Percentiles rank a stretch among this genome's conserved stretches.
Conservation (phyloP, 139 green algal genomes). For the Nannochloris sp. region DNA sequence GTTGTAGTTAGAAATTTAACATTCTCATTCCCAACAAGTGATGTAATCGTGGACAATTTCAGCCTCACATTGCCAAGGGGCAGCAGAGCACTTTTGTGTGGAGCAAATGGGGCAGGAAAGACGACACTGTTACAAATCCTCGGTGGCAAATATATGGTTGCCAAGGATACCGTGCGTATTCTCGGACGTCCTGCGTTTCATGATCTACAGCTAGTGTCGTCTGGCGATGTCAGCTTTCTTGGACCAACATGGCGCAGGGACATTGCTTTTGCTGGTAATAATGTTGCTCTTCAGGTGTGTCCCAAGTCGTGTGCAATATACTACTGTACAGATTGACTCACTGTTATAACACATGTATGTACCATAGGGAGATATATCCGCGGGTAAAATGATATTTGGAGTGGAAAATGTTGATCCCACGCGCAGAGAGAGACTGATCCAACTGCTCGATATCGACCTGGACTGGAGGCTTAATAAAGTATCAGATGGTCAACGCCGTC, state of each 20-base stretch:
- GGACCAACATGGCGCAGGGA: constrained; percentile 83
- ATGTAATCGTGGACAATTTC: constrained; percentile 22
- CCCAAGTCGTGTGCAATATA: constrained; percentile 19
- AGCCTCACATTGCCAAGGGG: constrained; percentile 59
- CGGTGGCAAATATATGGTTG: constrained; percentile 95
- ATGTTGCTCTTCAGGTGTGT: constrained; percentile 54
- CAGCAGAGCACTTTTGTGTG: constrained; percentile 76
- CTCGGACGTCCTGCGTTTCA: constrained; percentile 90
- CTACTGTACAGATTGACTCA: constrained; percentile 23
- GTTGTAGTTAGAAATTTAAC: constrained; percentile 22
- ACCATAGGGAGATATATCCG: constrained; percentile 66
- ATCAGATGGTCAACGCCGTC: constrained; percentile 86
- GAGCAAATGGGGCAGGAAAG: constrained; percentile 84
- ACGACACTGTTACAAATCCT: constrained; percentile 83
- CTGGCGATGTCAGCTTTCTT: constrained; percentile 69
- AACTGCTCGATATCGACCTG: constrained; percentile 90
- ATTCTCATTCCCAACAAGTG: constrained; percentile 24
- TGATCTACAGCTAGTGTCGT: constrained; percentile 70
- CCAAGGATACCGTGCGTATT: constrained; percentile 56
- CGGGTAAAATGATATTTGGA: constrained; percentile 71
- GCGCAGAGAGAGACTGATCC: constrained; percentile 61
- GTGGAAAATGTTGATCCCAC: constrained; percentile 69
- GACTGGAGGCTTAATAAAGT: constrained; percentile 90
- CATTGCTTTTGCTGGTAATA: constrained; percentile 83
- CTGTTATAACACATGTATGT: constrained; percentile 19